A percentile compares a stretch with the other conserved stretches of the same genome.
phyloP scores from a whole-genome alignment of 2,329 filamentous ascomycete genomes.

The Diplocarpon mali region DNA sequence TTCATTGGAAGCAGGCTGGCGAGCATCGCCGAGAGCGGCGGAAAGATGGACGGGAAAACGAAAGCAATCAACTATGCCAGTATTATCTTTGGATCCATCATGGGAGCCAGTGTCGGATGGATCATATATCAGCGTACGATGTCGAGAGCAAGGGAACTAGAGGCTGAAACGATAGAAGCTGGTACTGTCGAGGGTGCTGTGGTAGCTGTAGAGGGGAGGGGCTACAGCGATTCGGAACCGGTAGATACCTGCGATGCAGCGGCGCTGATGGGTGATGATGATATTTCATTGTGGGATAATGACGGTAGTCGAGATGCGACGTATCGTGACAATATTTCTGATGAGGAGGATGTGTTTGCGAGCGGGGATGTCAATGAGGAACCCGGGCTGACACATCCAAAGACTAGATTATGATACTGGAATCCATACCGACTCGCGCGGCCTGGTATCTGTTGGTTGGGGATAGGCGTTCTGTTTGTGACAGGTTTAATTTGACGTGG shows the following conservation, averaged over 20 bases:
- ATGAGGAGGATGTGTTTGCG: constrained; percentile 23
- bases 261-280: constrained; percentile 25
- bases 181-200: constrained; percentile 9
- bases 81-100: constrained; percentile 59
- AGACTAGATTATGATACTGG: too few species aligned
- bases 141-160: constrained; percentile 48
- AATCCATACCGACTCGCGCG: too few species aligned
- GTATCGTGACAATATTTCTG: constrained; percentile 25
- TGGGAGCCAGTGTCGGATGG: constrained; percentile 68
- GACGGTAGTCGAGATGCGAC: constrained; percentile 8
- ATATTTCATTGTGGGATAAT: constrained; percentile 27
- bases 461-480: not conserved
- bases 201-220: constrained; percentile 5
- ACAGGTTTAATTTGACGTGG: not conserved
- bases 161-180: constrained; percentile 24
- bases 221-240: constrained; percentile 17
- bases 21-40: constrained; percentile 69
- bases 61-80: constrained; percentile 75
- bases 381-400: not conserved
- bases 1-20: constrained; percentile 84
- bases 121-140: constrained; percentile 72
- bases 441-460: not conserved
- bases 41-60: constrained; percentile 68
- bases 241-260: constrained; percentile 16
- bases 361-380: constrained; percentile 16